Evolutionary conservation across 2,329 filamentous ascomycete species (phyloP).

Genomic region (Talaromyces funiculosus): DNA sequence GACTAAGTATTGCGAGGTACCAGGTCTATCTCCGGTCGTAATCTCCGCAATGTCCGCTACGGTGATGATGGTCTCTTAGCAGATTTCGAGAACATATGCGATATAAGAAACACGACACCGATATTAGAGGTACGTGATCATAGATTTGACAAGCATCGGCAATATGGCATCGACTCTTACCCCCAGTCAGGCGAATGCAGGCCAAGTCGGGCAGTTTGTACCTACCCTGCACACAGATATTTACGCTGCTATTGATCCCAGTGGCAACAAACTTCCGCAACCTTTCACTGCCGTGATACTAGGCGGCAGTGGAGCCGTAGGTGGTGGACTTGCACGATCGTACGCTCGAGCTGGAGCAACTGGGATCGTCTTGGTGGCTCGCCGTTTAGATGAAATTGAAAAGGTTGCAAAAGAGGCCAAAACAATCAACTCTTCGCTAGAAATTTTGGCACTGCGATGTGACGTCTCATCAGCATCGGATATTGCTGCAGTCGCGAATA

Average conservation of each 20-base stretch:
- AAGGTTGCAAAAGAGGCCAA: constrained; percentile 22
- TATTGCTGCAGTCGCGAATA: constrained; percentile 21
- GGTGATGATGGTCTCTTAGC: not conserved
- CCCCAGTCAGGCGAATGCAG: constrained; percentile 16
- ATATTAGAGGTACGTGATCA: not conserved
- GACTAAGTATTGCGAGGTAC: not conserved
- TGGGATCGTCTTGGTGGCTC: constrained; percentile 30
- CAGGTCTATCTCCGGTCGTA: not conserved
- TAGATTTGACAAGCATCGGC: not conserved
- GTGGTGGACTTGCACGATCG: constrained; percentile 27
- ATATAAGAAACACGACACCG: not conserved
- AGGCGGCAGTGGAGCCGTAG: constrained; percentile 34
- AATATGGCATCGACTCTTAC: not conserved
- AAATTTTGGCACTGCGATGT: constrained; percentile 25
- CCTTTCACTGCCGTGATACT: constrained; percentile 31
- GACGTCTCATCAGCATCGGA: constrained; percentile 26
- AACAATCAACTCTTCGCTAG: constrained; percentile 19
- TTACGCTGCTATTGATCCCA: constrained; percentile 20
- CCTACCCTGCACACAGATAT: constrained; percentile 16
- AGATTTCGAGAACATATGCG: not conserved
- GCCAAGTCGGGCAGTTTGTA: constrained; percentile 15
- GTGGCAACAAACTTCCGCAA: constrained; percentile 18
- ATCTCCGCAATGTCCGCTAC: not conserved
- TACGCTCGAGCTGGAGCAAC: constrained; percentile 31
- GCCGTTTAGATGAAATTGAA: constrained; percentile 25